A percentile compares a stretch with the other conserved stretches of the same genome.
Evolutionary conservation across 2,329 filamentous ascomycete species (phyloP).

Genomic region (Alternaria ethzedia): DNA sequence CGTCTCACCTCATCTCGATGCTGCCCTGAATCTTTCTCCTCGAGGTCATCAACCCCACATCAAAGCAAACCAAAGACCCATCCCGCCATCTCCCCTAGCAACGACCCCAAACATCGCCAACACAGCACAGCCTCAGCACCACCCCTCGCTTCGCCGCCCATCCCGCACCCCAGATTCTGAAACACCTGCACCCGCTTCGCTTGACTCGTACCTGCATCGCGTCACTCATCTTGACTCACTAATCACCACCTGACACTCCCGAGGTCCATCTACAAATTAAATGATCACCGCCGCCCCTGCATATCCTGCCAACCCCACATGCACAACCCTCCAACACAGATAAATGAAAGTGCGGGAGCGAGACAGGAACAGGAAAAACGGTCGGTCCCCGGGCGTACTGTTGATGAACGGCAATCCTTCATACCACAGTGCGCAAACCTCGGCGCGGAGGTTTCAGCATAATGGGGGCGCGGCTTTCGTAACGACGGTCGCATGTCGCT

Average conservation of each 20-base stretch:
- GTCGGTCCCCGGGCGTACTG: not conserved
- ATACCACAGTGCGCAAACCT: not conserved
- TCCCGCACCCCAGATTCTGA: not conserved
- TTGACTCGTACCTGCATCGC: conserved; percentile 3
- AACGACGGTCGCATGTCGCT: not conserved
- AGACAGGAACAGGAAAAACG: not conserved
- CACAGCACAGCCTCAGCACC: conserved; percentile 4
- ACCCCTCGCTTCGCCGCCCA: not conserved
- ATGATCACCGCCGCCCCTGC: not conserved
- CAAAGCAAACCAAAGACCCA: not conserved
- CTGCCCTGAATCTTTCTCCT: not conserved
- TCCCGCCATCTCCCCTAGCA: not conserved
- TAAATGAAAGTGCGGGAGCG: not conserved
- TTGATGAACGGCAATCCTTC: not conserved
- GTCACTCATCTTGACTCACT: not conserved
- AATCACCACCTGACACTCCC: not conserved
- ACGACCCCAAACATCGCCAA: not conserved
- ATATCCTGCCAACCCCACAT: not conserved
- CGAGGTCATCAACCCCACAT: not conserved
- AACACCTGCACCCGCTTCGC: not conserved
- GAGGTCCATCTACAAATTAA: not conserved
- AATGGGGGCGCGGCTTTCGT: not conserved
- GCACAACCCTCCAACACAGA: not conserved
- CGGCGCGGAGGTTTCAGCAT: not conserved
- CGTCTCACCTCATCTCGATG: not conserved